phyloP scores from a whole-genome alignment of 2,329 filamentous ascomycete genomes.

The Endocalyx cinctus region DNA sequence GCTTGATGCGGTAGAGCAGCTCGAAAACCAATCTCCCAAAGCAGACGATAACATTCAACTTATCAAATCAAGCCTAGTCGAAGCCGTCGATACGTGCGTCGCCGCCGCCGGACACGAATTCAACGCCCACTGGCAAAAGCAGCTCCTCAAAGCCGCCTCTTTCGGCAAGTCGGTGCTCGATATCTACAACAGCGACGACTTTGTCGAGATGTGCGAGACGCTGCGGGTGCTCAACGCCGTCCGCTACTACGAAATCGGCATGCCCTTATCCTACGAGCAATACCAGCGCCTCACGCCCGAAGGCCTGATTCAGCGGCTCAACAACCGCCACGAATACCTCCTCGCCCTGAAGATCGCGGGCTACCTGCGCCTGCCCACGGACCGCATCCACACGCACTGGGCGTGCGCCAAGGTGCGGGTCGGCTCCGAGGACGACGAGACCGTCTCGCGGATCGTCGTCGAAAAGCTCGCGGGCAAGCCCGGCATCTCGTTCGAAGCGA shows the following conservation, averaged over 20 bases:
- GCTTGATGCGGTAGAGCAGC: slow-evolving; percentile 83
- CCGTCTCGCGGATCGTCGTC: slow-evolving; percentile 81
- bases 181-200: slow-evolving; percentile 96
- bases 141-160: slow-evolving; percentile 90
- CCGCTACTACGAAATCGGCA: slow-evolving; percentile 83
- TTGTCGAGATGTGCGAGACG: slow-evolving; percentile 96
- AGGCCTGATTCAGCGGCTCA: slow-evolving; percentile 76
- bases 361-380: slow-evolving; percentile 79
- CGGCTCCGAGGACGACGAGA: slow-evolving; percentile 80
- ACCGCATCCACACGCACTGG: slow-evolving; percentile 95
- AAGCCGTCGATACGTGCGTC: slow-evolving; percentile 91
- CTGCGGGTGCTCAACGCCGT: slow-evolving; percentile 89
- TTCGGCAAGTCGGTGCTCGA: slow-evolving; percentile 97
- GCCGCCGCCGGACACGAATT: slow-evolving; percentile 92
- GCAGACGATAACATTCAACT: slow-evolving; percentile 97
- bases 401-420: slow-evolving; percentile 88
- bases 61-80: slow-evolving; percentile 79
- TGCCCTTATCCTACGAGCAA: slow-evolving; percentile 90
- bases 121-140: slow-evolving; percentile 87
- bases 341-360: slow-evolving; percentile 84
- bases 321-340: slow-evolving; percentile 87
- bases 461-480: slow-evolving; percentile 81
- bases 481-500: slow-evolving; percentile 92
- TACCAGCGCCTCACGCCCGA: slow-evolving; percentile 88
- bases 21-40: slow-evolving; percentile 92